Evolutionary conservation across 306 rosid species (phyloP).

Genomic region (Pyrus betulifolia): DNA sequence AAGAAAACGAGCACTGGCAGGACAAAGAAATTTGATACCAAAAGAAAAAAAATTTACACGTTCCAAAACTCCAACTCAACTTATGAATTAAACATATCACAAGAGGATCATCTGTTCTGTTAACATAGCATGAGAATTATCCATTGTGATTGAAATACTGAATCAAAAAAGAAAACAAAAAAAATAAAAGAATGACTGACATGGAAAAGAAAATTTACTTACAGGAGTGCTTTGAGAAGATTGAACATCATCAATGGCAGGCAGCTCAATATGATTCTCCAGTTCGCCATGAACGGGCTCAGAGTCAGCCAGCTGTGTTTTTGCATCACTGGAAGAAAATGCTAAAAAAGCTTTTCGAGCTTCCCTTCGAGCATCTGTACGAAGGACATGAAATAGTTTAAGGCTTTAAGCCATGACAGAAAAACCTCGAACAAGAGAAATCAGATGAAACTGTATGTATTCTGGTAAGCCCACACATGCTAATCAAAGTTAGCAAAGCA

Average conservation of each 20-base stretch:
- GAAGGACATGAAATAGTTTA: background rate
- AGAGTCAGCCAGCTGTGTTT: slow-evolving; percentile 30
- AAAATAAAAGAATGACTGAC: background rate
- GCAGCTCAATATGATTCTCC: slow-evolving; percentile 35
- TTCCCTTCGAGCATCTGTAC: slow-evolving; percentile 77
- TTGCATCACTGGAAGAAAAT: slow-evolving; percentile 56
- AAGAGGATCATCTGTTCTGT: background rate
- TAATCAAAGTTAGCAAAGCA: background rate
- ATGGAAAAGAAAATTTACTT: slow-evolving; percentile 21
- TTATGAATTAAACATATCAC: background rate
- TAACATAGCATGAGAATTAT: background rate
- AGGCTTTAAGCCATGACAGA: slow-evolving; percentile 11
- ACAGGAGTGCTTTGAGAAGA: slow-evolving; percentile 70
- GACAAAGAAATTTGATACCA: background rate
- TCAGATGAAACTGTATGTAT: background rate
- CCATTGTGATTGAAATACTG: background rate
- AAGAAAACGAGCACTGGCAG: background rate
- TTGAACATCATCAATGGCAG: slow-evolving; percentile 37
- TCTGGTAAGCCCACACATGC: background rate
- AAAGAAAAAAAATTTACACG: no score
- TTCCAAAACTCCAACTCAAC: background rate
- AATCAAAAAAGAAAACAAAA: background rate
- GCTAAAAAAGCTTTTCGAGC: slow-evolving; percentile 90
- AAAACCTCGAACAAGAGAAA: slow-evolving; percentile 5
- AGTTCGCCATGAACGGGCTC: slow-evolving; percentile 30